Conservation (phyloP, 139 green algal species). For the Chlamydomonas incerta region DNA sequence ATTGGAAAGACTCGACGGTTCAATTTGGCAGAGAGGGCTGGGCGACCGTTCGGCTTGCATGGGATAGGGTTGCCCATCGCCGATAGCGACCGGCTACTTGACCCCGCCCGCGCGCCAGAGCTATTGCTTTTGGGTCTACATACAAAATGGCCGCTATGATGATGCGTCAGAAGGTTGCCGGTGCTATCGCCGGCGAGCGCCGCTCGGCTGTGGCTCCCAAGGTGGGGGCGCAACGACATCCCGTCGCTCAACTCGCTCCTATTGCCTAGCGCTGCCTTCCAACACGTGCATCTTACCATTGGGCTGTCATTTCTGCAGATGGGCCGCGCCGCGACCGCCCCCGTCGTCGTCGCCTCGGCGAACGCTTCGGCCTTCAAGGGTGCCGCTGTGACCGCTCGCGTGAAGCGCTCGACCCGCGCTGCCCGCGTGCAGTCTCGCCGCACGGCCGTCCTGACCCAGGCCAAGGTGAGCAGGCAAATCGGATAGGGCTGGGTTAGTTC, state of each 20-base stretch:
- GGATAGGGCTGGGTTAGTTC: too few species aligned
- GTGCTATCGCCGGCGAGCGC: slow-evolving; percentile 27
- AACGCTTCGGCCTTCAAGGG: slow-evolving; percentile 46
- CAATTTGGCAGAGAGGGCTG: too few species aligned
- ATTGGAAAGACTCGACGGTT: too few species aligned
- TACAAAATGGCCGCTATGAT: slow-evolving; percentile 39
- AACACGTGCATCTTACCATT: neutral
- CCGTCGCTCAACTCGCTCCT: neutral
- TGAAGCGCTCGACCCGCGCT: slow-evolving; percentile 25
- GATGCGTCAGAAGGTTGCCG: slow-evolving; percentile 41
- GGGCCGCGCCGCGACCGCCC: slow-evolving; percentile 28
- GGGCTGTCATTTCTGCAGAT: neutral
- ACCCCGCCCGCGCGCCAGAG: too few species aligned
- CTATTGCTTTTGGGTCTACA: neutral
- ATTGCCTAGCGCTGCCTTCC: neutral
- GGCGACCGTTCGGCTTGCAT: too few species aligned
- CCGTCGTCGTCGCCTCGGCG: slow-evolving; percentile 49
- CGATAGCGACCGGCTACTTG: too few species aligned
- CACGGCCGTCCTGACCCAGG: slow-evolving; percentile 62
- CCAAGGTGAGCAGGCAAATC: slow-evolving; percentile 37
- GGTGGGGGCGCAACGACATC: neutral
- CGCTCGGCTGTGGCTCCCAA: slow-evolving; percentile 16
- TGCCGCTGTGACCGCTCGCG: slow-evolving; percentile 30
- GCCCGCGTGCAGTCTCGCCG: slow-evolving; percentile 44
- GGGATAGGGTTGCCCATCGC: too few species aligned